Percentiles rank a stretch among this genome's conserved stretches.
Evolutionary conservation across 2,329 filamentous ascomycete genomes (phyloP).

Genomic region (Neonectria magnoliae): DNA sequence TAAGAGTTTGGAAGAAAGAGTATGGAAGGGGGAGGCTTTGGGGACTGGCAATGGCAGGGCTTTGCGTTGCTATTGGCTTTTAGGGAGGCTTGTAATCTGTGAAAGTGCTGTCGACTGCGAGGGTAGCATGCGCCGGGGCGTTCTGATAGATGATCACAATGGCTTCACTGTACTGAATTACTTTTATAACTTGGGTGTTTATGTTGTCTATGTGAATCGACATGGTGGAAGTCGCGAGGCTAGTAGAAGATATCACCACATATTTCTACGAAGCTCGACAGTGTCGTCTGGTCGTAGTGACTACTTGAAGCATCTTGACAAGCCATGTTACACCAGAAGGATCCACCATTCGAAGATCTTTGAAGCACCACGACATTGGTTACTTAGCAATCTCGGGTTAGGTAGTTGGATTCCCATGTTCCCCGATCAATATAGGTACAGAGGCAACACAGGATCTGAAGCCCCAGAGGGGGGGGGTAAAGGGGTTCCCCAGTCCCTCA

Average conservation of each 20-base stretch:
- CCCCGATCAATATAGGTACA: neutral
- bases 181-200: neutral
- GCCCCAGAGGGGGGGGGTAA: neutral
- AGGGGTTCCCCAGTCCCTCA: neutral
- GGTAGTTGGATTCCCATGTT: neutral
- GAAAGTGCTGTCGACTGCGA: conserved; percentile 34
- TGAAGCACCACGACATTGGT: neutral
- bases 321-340: neutral
- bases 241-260: neutral
- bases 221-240: too few species aligned
- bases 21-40: conserved; percentile 23
- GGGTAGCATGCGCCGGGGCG: conserved; percentile 42
- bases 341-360: neutral
- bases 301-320: neutral
- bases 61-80: conserved; percentile 21
- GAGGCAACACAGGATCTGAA: neutral
- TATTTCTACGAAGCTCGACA: neutral
- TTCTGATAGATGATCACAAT: conserved; percentile 43
- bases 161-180: conserved; percentile 30
- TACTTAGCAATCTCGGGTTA: neutral
- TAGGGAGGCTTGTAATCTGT: conserved; percentile 39
- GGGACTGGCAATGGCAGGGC: neutral
- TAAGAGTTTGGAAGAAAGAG: conserved; percentile 57
- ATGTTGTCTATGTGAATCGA: neutral
- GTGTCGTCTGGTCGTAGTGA: neutral